Evolutionary conservation across 2,329 filamentous ascomycete genomes (phyloP).

Genomic region (Madurella mycetomatis): DNA sequence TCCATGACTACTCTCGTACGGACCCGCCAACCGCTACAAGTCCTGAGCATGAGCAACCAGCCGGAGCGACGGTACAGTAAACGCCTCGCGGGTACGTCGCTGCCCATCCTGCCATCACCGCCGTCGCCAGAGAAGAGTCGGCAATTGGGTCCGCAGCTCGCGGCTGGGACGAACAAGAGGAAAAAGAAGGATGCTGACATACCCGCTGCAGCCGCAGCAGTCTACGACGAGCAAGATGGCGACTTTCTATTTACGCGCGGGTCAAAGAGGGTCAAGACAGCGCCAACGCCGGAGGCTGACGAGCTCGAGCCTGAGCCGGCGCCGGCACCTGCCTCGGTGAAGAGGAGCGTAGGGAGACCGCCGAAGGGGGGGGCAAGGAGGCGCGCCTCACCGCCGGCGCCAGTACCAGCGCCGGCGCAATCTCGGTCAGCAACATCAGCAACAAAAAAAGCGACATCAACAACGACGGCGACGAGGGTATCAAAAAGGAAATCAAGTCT

Average conservation of each 20-base stretch:
- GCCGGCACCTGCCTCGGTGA: conserved; percentile 36
- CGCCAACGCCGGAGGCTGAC: conserved; percentile 28
- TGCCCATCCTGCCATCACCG: conserved; percentile 30
- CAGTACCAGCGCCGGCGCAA: conserved; percentile 16
- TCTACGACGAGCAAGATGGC: conserved; percentile 70
- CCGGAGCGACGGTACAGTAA: conserved; percentile 59
- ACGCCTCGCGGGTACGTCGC: conserved; percentile 55
- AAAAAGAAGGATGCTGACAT: conserved; percentile 21
- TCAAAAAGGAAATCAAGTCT: conserved; percentile 39
- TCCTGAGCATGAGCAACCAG: conserved; percentile 65
- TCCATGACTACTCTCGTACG: conserved; percentile 69
- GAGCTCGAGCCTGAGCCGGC: conserved; percentile 39
- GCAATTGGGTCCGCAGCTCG: neutral
- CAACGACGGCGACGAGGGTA: conserved; percentile 24
- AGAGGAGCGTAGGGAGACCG: conserved; percentile 31
- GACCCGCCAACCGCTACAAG: conserved; percentile 60
- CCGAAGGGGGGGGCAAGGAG: conserved; percentile 29
- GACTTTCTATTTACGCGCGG: conserved; percentile 72
- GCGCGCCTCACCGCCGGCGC: conserved; percentile 28
- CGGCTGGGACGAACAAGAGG: conserved; percentile 1
- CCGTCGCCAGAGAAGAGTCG: conserved; percentile 19
- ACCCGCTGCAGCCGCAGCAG: conserved; percentile 28
- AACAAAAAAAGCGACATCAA: conserved; percentile 16
- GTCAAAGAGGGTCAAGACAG: conserved; percentile 60
- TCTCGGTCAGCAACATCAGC: conserved; percentile 18